Conservation (phyloP, 805 yeast species). For the Komagataella pastoris region DNA sequence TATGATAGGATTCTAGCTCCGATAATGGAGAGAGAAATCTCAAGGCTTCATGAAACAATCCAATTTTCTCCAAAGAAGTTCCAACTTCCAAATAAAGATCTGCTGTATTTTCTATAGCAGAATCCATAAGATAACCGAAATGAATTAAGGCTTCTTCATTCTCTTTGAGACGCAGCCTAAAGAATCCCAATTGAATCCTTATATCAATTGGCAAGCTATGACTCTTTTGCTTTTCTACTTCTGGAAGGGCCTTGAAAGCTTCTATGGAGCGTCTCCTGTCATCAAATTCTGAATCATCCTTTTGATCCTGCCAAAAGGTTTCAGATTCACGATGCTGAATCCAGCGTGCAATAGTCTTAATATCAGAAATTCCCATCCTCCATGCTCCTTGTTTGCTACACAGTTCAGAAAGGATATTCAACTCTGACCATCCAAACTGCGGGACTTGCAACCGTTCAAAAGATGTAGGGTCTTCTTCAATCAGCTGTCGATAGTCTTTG, state of each 20-base stretch:
- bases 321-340: conserved; percentile 56
- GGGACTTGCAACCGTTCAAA: conserved; percentile 18
- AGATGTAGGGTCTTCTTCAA: conserved; percentile 8
- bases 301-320: conserved; percentile 49
- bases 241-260: conserved; percentile 26
- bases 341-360: conserved; percentile 73
- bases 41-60: conserved; percentile 65
- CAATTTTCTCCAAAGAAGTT: conserved; percentile 51
- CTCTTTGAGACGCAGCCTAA: conserved; percentile 53
- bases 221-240: conserved; percentile 23
- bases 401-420: conserved; percentile 74
- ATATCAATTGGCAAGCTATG: conserved; percentile 74
- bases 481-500: conserved; percentile 22
- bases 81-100: conserved; percentile 78
- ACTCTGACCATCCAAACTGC: conserved; percentile 74
- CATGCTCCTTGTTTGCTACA: conserved; percentile 59
- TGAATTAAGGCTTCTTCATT: conserved; percentile 64
- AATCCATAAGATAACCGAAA: conserved; percentile 42
- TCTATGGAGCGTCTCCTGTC: conserved; percentile 40
- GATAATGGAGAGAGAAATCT: conserved; percentile 47
- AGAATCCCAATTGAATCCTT: conserved; percentile 63
- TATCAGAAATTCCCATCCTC: conserved; percentile 45
- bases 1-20: conserved; percentile 35
- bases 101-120: conserved; percentile 39
- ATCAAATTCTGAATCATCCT: conserved; percentile 78